Conservation (phyloP, 2,329 filamentous ascomycete species). For the Emmonsia crescens region DNA sequence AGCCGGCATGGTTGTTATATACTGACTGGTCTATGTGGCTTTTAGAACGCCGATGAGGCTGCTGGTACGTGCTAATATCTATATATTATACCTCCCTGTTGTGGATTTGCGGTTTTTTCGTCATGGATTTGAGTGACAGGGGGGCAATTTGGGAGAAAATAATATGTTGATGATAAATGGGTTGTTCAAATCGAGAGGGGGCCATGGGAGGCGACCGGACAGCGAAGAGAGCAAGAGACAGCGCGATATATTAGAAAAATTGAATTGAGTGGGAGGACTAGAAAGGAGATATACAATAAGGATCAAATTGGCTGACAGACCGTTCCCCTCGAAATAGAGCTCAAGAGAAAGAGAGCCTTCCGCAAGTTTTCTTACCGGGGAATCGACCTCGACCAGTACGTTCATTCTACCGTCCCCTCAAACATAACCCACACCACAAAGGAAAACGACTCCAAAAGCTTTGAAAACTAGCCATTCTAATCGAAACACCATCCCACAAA, state of each 20-base stretch:
- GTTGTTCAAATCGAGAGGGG: background rate
- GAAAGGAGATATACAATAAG: constrained; percentile 1
- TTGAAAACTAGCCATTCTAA: constrained; percentile 19
- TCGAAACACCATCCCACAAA: constrained; percentile 10
- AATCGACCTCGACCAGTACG: constrained; percentile 98
- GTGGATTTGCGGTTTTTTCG: background rate
- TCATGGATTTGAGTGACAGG: background rate
- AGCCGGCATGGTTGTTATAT: constrained; percentile 10
- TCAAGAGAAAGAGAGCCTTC: constrained; percentile 99
- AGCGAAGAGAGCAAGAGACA: background rate
- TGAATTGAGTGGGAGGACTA: background rate
- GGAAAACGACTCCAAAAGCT: constrained; percentile 10
- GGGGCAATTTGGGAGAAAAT: background rate
- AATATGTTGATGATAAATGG: background rate
- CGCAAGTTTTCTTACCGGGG: constrained; percentile 99
- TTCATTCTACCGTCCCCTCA: constrained; percentile 19
- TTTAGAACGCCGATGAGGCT: constrained; percentile 90
- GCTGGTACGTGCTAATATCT: constrained; percentile 49
- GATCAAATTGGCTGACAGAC: constrained; percentile 14
- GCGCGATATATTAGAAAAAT: background rate
- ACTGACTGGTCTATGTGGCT: constrained; percentile 20
- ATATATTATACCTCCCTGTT: constrained; percentile 14
- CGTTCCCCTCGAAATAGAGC: constrained; percentile 51
- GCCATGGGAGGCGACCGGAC: background rate
- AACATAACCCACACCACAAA: constrained; percentile 4